Evolutionary conservation across 148 eudicot genomes (phyloP), one percentile per base, ranked within the genome.

Genomic region (Chenopodium quinoa): DNA sequence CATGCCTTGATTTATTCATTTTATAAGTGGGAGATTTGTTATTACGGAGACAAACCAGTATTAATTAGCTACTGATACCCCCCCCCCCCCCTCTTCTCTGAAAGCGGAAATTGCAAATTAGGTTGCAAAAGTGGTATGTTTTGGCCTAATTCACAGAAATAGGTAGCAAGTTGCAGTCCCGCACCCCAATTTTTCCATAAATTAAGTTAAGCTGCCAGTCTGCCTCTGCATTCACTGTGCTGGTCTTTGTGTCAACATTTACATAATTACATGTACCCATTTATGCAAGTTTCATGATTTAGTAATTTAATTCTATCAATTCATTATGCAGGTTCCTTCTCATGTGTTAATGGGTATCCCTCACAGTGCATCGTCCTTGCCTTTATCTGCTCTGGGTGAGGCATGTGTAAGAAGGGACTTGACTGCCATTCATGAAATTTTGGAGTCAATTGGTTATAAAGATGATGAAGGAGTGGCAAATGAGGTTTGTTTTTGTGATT

Each of bases 381-480:
- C 94, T 72, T 83, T 80, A 73, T 79, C 90, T 66, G 80, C 89
- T 44, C 79, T 88, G 79, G 94, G 94, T 32, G 91, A 91, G 82
- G 94, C 92, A 76, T 88, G 91, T 84, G 82, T 71, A 69, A 91
- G 88, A 88, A 85, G 80, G 81, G 93, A 91, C 77, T 86, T 91
- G 86, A 89, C 89, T 76, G 91, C 93, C 78, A 86, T 91, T 71
- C 91, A 88, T 79, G 89, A 88, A 81, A 83, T 89, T n/a, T 82
- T 91, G 84, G 93, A 91, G 80, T 83, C 84, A 60, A 66, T 88
- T 32, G 90, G 92, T 27, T 91, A 91, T 62, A 89, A 91, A 83
- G 90, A 91, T 58, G 93, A 91, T 40, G 91, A 91, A 79, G 93
- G 93, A 79, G 86, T 84, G 79, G 71, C 90, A 67, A 89, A 88